Evolutionary conservation across 768 basidiomycete genomes (phyloP), one percentile per base, ranked within the genome.

Genomic region (Boletus barrowsii): DNA sequence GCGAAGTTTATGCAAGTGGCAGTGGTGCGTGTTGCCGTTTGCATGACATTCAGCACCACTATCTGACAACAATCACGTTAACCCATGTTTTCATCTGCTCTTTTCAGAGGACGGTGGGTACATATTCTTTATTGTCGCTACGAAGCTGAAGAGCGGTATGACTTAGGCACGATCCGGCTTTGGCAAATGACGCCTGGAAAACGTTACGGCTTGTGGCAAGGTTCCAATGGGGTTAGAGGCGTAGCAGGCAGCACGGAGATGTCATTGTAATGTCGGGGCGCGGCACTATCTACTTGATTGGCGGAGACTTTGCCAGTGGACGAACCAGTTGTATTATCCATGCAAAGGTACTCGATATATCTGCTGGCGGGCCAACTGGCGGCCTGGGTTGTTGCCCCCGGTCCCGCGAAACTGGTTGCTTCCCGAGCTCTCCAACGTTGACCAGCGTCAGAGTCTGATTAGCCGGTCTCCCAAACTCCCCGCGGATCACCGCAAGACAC

Each of bases 111-210:
- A 90, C 68, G 87, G 89, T 86, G 57, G 70, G 83, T 61, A 4
- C 47, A 32, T 51, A 36, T 46, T 10, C 44, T 18, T 43, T 55
- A 14, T 13, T 32, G 49, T n/a, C 32, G 32, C 14, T 46, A 39
- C 26, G 24, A 30, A 42, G 30, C 46, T 64, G 37, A 63, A 47
- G 42, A 10, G 29, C 42, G 49, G 33, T 39, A 36, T 57, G 39
- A 49, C 24, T 20, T 65, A 90, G 91, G 93, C 42, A 98, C 96
- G 5, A 96, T 98, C 65, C 86, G 96, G 42, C 75, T 98, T 51
- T 98, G 95, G 95, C 96, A 97, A 74, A 96, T 91, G n/a, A 92
- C 84, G 10, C 94, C 94, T 10, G 89, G 90, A 11, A 96, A 91
- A 71, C 80, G 83, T 9, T 98, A 98, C 64, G 96, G 96, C 44